phyloP scores from a whole-genome alignment of 1,284 basidiomycete species.

The Sanghuangporus baumii region DNA sequence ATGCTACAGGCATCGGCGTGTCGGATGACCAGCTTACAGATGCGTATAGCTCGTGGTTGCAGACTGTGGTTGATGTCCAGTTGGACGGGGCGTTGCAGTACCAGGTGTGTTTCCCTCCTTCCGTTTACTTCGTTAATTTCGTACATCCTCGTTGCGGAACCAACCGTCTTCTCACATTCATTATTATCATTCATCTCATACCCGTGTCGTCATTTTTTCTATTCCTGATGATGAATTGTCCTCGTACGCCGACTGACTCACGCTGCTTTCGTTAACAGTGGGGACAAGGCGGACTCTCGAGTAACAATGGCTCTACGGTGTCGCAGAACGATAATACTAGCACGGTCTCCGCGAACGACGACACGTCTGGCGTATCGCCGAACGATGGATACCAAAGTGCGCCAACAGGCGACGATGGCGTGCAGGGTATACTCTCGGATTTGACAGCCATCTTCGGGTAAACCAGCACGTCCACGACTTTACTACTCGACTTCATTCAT shows the following conservation, averaged over 20 bases:
- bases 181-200: neutral
- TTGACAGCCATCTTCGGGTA: slow-evolving; percentile 12
- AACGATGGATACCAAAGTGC: slow-evolving; percentile 56
- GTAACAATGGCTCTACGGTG: slow-evolving; percentile 29
- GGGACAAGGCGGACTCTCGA: slow-evolving; percentile 44
- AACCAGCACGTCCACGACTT: neutral
- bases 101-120: slow-evolving; percentile 36
- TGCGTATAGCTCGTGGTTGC: slow-evolving; percentile 46
- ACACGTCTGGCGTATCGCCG: slow-evolving; percentile 43
- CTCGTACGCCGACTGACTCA: neutral
- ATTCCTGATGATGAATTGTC: neutral
- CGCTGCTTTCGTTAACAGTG: slow-evolving; percentile 32
- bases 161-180: neutral
- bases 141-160: neutral
- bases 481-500: no score
- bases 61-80: slow-evolving; percentile 36
- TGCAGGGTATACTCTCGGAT: slow-evolving; percentile 3
- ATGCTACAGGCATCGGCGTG: slow-evolving; percentile 32
- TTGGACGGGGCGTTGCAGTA: slow-evolving; percentile 52
- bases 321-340: slow-evolving; percentile 31
- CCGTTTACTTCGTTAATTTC: neutral
- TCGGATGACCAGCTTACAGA: slow-evolving; percentile 44
- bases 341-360: slow-evolving; percentile 26
- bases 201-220: neutral
- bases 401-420: slow-evolving; percentile 20